phyloP scores from a whole-genome alignment of 202 grass and related monocot species.

The Setaria italica region DNA sequence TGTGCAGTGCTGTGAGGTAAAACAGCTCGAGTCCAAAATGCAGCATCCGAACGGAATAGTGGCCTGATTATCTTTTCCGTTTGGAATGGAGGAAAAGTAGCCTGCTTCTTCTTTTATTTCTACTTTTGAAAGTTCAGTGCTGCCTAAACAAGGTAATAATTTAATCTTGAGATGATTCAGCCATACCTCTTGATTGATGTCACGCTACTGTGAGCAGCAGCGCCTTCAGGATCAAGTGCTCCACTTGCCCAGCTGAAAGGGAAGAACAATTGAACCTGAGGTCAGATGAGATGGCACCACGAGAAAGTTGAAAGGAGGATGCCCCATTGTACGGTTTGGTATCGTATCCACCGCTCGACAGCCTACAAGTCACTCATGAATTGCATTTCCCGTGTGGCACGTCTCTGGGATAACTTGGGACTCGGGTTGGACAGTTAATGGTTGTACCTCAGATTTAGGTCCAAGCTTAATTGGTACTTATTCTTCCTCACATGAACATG shows the following conservation, averaged over 20 bases:
- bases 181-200: constrained; percentile 64
- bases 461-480: background rate
- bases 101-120: constrained; percentile 44
- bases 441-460: background rate
- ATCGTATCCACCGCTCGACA: constrained; percentile 50
- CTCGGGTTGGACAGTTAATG: constrained; percentile 22
- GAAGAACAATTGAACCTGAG: constrained; percentile 22
- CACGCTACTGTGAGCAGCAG: constrained; percentile 48
- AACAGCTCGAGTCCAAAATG: constrained; percentile 42
- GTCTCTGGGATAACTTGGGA: constrained; percentile 45
- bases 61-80: background rate
- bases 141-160: constrained; percentile 23
- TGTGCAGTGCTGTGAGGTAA: constrained; percentile 26
- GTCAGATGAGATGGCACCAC: constrained; percentile 37
- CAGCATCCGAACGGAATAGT: constrained; percentile 23
- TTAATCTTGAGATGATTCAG: constrained; percentile 13
- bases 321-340: constrained; percentile 57
- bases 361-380: constrained; percentile 53
- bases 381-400: constrained; percentile 60
- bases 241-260: constrained; percentile 93
- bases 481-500: background rate
- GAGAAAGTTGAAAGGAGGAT: constrained; percentile 34
- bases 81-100: constrained; percentile 8
- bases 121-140: constrained; percentile 14
- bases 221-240: constrained; percentile 81